Conservation (phyloP, 331 rosid genomes). For the Malus hybrid region DNA sequence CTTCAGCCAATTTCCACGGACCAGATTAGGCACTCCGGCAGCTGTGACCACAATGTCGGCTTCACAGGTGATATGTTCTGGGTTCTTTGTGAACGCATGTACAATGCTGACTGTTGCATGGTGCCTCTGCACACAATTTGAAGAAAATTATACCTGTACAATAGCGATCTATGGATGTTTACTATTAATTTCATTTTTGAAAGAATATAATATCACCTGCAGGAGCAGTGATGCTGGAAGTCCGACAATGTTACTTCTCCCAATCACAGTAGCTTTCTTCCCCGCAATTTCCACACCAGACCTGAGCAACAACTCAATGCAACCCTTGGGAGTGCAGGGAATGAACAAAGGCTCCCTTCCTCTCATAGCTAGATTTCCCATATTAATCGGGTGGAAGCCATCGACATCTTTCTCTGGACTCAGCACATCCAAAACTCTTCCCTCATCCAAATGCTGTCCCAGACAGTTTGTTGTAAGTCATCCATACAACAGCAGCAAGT, state of each 20-base stretch:
- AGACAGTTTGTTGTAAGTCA: constrained; percentile 27
- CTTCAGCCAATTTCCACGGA: constrained; percentile 90
- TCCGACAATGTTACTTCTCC: constrained; percentile 45
- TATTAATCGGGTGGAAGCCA: constrained; percentile 41
- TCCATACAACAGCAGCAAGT: constrained; percentile 24
- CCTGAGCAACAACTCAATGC: constrained; percentile 42
- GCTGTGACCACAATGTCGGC: constrained; percentile 90
- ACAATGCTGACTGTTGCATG: constrained; percentile 79
- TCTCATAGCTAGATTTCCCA: constrained; percentile 46
- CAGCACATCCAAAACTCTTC: constrained; percentile 27
- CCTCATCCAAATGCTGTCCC: constrained; percentile 49
- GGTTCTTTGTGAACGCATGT: constrained; percentile 68
- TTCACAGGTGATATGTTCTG: constrained; percentile 55
- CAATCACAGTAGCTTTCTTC: constrained; percentile 42
- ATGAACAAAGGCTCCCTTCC: constrained; percentile 48
- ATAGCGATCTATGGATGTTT: not conserved
- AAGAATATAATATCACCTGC: constrained; percentile 22
- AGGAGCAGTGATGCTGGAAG: constrained; percentile 36
- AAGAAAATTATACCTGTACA: not conserved
- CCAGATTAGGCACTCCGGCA: constrained; percentile 88
- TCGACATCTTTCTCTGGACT: constrained; percentile 43
- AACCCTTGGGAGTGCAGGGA: constrained; percentile 47
- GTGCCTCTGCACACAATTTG: constrained; percentile 57
- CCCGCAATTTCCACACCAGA: constrained; percentile 37
- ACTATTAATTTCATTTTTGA: not conserved